These are phyloP conservation scores for Pythium plurisporium DNA, from an alignment of 352 stramenopile species.

Conservation along the genomic window DNA sequence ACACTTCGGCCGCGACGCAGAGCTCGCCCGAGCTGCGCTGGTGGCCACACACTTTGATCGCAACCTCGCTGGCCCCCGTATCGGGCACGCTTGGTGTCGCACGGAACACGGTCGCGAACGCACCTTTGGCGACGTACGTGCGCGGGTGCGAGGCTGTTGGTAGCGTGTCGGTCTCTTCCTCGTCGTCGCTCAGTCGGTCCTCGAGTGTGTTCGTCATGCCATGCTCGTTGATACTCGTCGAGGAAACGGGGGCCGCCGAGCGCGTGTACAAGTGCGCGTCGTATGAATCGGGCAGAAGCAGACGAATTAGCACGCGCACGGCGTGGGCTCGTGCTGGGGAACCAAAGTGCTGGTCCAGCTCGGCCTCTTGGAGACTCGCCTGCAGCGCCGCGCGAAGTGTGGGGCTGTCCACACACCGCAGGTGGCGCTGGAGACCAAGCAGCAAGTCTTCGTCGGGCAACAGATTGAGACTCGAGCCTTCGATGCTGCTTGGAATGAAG, in stretches of 20 bases:
- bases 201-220: background rate
- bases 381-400: slow-evolving; percentile 10
- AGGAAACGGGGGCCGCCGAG: background rate
- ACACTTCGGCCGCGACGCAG: slow-evolving; percentile 39
- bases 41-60: slow-evolving; percentile 50
- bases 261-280: slow-evolving; percentile 34
- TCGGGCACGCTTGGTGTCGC: background rate
- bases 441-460: slow-evolving; percentile 33
- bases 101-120: slow-evolving; percentile 12
- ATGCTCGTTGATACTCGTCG: background rate
- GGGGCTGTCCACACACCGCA: slow-evolving; percentile 14
- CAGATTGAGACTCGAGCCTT: slow-evolving; percentile 14
- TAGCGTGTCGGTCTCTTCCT: background rate
- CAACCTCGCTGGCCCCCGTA: slow-evolving; percentile 16
- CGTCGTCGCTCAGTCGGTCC: background rate
- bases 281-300: slow-evolving; percentile 39
- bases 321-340: slow-evolving; percentile 5
- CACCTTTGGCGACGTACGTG: slow-evolving; percentile 8
- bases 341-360: slow-evolving; percentile 20
- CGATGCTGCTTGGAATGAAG: slow-evolving; percentile 15
- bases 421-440: slow-evolving; percentile 39
- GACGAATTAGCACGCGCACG: slow-evolving; percentile 27
- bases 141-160: background rate
- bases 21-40: slow-evolving; percentile 38
- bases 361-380: slow-evolving; percentile 15